Evolutionary conservation across 257 asterid genomes (phyloP), one percentile per base, ranked within the genome.

Genomic region (Solanum chiquidenum): DNA sequence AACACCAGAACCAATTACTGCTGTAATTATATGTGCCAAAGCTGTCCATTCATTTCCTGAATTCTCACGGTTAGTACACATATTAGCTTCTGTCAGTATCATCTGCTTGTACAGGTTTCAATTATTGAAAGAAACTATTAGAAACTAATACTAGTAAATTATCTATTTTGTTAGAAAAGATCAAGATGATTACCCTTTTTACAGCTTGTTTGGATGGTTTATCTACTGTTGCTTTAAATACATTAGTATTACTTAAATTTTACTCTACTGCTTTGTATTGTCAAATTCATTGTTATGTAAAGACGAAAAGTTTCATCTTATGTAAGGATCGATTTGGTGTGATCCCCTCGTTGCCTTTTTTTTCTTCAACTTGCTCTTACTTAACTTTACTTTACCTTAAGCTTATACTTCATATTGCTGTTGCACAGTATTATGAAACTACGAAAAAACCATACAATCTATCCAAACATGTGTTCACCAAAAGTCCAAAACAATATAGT

Each of bases 1-100:
- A 62, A 95, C 96, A 25, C 98, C 98, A 3, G 98, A 93, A 20
- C 98, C 98, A 23, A 95, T 94, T 14, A 91, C 96, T 18, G 94
- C 98, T 11, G 98, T 95, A 40, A 95, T 92, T 69, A 93, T 91
- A 88, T 93, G 98, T n/a, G 98, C 96, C 89, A 92, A 88, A 37
- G 98, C 96, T 34, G 98, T 93, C 98, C 96, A 94, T 90, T 46
- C 75, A 84, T 91, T 92, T 44, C 98, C 98, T 93, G 89, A 66
- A 80, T 88, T 86, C 68, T 79, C 86, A 38, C 72, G 42, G 46
- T 20, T 25, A 71, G 46, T 20, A 72, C 71, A 29, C 88, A 82
- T 62, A 71, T 27, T 44, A 44, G 52, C 76, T n/a, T n/a, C 38
- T 29, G 31, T 12, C 55, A 62, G 64, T 35, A 44, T 8, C 20